These are phyloP conservation scores for Chenopodium formosanum DNA, from an alignment of 148 eudicot genomes.

Conservation along the genomic window DNA sequence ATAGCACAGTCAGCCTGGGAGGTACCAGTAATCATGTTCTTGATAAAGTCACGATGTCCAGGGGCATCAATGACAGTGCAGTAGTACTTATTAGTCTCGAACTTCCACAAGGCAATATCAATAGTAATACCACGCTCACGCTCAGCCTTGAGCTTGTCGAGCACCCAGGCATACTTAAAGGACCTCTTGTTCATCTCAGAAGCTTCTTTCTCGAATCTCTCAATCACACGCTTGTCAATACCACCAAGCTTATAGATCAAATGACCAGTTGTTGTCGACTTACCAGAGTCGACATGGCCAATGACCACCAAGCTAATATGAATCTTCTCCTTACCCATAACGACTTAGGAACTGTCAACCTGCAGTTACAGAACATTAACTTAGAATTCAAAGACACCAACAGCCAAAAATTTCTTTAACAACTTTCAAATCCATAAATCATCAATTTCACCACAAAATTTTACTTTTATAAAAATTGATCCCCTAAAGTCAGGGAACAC, in stretches of 20 bases:
- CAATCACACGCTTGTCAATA: slow-evolving; percentile 56
- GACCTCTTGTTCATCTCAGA: slow-evolving; percentile 59
- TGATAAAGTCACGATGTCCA: slow-evolving; percentile 41
- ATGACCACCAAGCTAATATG: slow-evolving; percentile 37
- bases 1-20: slow-evolving; percentile 48
- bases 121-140: slow-evolving; percentile 53
- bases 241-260: slow-evolving; percentile 49
- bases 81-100: slow-evolving; percentile 47
- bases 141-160: slow-evolving; percentile 51
- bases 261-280: slow-evolving; percentile 43
- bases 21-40: slow-evolving; percentile 45
- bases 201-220: slow-evolving; percentile 50
- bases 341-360: background rate
- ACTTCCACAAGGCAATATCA: slow-evolving; percentile 46
- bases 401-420: background rate
- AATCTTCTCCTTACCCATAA: slow-evolving; percentile 43
- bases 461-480: too few relatives aligned
- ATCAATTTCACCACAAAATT: too few relatives aligned
- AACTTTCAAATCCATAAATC: too few relatives aligned
- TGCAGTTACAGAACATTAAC: background rate
- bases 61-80: slow-evolving; percentile 53
- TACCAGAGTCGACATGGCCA: slow-evolving; percentile 45
- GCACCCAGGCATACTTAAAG: slow-evolving; percentile 51
- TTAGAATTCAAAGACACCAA: background rate
- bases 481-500: too few relatives aligned